phyloP scores from a whole-genome alignment of 805 yeast species.

The Candida alai region DNA sequence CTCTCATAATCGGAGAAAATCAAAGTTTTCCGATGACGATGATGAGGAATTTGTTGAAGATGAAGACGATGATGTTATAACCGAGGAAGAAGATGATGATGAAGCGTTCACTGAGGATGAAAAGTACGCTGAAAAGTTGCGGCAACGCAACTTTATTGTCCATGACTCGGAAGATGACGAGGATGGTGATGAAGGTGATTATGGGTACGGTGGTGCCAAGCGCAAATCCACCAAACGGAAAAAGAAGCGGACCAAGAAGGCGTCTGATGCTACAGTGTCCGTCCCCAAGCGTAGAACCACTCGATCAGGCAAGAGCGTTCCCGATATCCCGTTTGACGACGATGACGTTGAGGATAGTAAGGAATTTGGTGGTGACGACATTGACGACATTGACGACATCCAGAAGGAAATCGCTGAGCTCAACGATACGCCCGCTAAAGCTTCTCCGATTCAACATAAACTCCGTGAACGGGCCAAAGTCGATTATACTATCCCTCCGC shows the following conservation, averaged over 20 bases:
- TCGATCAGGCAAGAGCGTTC: conserved; percentile 12
- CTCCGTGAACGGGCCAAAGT: conserved; percentile 55
- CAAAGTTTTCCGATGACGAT: conserved; percentile 7
- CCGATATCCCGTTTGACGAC: conserved; percentile 8
- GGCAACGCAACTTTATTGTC: conserved; percentile 34
- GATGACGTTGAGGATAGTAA: conserved; percentile 9
- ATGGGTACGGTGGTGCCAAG: conserved; percentile 19
- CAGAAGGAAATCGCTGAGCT: conserved; percentile 66
- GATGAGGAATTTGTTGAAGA: conserved; percentile 16
- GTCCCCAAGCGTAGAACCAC: conserved; percentile 14
- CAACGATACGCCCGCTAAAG: conserved; percentile 49
- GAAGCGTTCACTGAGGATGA: conserved; percentile 16
- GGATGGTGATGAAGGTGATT: conserved; percentile 20
- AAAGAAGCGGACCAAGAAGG: conserved; percentile 2
- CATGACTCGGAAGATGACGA: conserved; percentile 30
- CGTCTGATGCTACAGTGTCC: conserved; percentile 1
- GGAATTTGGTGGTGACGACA: conserved; percentile 9
- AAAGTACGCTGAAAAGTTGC: conserved; percentile 27
- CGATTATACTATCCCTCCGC: conserved; percentile 82
- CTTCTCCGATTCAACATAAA: conserved; percentile 41
- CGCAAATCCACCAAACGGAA: conserved; percentile 6
- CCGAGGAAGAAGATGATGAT: conserved; percentile 12
- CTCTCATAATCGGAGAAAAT: conserved; percentile 5
- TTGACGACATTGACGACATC: conserved; percentile 36
- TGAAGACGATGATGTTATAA: conserved; percentile 12